Base-by-base conservation (phyloP, 495 filamentous ascomycete genomes). In the Usnea hakonensis region DNA sequence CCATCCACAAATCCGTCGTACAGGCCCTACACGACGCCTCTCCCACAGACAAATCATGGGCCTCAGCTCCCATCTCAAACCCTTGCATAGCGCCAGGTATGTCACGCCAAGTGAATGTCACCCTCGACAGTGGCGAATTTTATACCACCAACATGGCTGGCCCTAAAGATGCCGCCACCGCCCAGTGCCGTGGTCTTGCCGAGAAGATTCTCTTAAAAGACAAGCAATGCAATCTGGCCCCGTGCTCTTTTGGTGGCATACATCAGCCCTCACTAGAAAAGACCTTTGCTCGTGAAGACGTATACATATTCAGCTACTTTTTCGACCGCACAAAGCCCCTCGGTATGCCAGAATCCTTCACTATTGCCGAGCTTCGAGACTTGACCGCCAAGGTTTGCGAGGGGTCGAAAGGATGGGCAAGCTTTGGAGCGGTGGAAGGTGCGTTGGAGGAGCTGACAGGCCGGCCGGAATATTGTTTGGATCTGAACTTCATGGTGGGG, bases 291-390 rank as follows among this genome's bases (percentile, higher is more conserved):
- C 80, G 81, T 60, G 94, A 97, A 72, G 95, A 97, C 70, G 84
- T 97, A 28, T 98, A 91, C 78, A 90, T 96, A 65, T 92, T 98
- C 75, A 95, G 90, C 41, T 98, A 93, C 78, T 98, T 98, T 78
- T 95, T 85, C 77, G 94, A 98, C 78, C 92, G 94, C 70, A 91
- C 90, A 36, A 79, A 86, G 64, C 88, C 89, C 50, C 81, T 98
- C 40, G 94, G 94, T 65, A 96, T 98, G 90, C 94, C 95, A 3
- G 90, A 96, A 64, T 89, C 87, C 10, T 98, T 96, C 75, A 95
- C 91, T 10, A 74, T 98, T 35, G 79, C 84, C 38, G 95, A 98
- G 75, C 80, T 98, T 63, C 82, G 89, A 64, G 87, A 95, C 58
- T 83, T 96, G 37, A 85, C 95, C 2, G 77, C 83, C 41, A 87